A percentile compares a stretch with the other conserved stretches of the same genome.
Conservation (phyloP, 305 asterid genomes). For the Fraxinus dipetala region DNA sequence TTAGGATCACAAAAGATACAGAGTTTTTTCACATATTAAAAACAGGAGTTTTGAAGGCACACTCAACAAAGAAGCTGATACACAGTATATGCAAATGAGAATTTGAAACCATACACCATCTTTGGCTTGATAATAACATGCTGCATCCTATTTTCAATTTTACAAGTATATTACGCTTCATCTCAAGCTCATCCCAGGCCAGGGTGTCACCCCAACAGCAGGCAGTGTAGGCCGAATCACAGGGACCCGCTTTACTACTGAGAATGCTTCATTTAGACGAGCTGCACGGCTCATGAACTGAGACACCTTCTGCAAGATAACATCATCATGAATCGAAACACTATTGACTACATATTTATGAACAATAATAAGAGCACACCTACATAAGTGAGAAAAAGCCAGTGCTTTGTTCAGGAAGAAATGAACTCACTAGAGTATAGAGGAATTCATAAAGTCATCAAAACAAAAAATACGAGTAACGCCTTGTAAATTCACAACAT, state of each 20-base stretch:
- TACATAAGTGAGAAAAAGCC: neutral
- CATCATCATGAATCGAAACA: neutral
- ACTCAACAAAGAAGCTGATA: neutral
- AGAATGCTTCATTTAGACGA: constrained; percentile 51
- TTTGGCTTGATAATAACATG: neutral
- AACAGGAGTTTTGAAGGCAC: neutral
- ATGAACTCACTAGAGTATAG: neutral
- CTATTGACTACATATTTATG: neutral
- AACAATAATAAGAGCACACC: neutral
- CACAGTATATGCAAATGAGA: neutral
- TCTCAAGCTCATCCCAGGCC: constrained; percentile 47
- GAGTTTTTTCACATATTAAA: neutral
- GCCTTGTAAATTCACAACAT: neutral
- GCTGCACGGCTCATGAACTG: constrained; percentile 50
- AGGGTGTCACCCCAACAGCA: constrained; percentile 35
- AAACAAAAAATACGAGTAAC: neutral
- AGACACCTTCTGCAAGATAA: constrained; percentile 40
- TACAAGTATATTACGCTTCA: constrained; percentile 13
- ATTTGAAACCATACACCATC: neutral
- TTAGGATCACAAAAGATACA: neutral
- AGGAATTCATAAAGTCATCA: neutral
- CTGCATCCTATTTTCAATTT: neutral
- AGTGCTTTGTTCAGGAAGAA: neutral
- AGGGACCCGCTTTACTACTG: constrained; percentile 53
- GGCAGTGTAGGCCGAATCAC: constrained; percentile 44